Conservation (phyloP, 768 basidiomycete species). For the Amanita fuliginea region DNA sequence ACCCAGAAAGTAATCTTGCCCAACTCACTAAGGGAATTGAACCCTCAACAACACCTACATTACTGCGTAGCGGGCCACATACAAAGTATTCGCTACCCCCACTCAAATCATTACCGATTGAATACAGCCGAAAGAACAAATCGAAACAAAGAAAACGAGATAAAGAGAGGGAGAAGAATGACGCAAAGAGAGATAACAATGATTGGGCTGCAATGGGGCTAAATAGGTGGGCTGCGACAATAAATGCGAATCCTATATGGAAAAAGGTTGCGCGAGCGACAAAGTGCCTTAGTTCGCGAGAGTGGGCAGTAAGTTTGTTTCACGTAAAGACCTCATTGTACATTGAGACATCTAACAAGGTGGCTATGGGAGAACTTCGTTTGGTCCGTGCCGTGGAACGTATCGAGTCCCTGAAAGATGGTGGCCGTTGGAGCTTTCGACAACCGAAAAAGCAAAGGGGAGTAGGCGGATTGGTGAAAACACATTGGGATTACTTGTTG, state of each 20-base stretch:
- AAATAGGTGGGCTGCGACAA: conserved; percentile 61
- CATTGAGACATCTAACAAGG: conserved; percentile 24
- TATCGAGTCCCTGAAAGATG: conserved; percentile 73
- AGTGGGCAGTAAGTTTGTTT: conserved; percentile 64
- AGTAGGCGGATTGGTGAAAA: conserved; percentile 62
- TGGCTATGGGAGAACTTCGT: conserved; percentile 71
- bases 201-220: conserved; percentile 60
- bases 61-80: conserved; percentile 28
- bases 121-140: conserved; percentile 33
- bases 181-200: conserved; percentile 27
- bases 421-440: conserved; percentile 80
- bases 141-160: conserved; percentile 27
- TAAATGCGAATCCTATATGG: conserved; percentile 70
- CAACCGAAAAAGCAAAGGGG: conserved; percentile 93
- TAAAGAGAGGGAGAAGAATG: conserved; percentile 34
- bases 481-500: conserved; percentile 92
- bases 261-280: conserved; percentile 56
- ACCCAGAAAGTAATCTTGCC: background rate
- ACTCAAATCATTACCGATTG: conserved; percentile 40
- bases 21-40: conserved; percentile 6
- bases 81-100: conserved; percentile 44
- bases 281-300: conserved; percentile 70
- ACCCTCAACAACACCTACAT: conserved; percentile 10
- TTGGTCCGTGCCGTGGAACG: conserved; percentile 73
- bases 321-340: background rate